Evolutionary conservation across 2,329 filamentous ascomycete genomes (phyloP).

Genomic region (Mariannaea sp.): DNA sequence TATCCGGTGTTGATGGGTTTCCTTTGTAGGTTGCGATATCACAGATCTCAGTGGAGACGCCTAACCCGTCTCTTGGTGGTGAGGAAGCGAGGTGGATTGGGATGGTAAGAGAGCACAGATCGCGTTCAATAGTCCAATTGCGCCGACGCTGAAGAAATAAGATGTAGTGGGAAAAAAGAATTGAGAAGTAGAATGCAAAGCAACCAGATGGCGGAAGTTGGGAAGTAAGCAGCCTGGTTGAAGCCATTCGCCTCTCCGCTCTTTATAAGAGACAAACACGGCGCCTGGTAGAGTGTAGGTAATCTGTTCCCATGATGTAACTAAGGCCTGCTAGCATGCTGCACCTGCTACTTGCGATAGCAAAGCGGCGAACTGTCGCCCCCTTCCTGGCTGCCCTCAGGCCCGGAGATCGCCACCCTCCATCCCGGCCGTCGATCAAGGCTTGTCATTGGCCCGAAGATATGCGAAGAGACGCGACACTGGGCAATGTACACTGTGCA

Average conservation of each 20-base stretch:
- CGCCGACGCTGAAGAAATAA: neutral
- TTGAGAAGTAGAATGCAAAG: neutral
- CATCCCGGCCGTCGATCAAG: constrained; percentile 1
- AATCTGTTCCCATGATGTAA: constrained; percentile 19
- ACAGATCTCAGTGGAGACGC: no score
- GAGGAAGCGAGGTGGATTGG: no score
- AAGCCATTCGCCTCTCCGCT: constrained; percentile 7
- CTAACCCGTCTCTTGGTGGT: no score
- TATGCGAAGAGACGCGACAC: neutral
- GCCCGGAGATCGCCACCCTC: constrained; percentile 30
- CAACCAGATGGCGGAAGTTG: neutral
- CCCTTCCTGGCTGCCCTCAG: neutral
- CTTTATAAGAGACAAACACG: constrained; percentile 7
- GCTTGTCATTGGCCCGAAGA: constrained; percentile 15
- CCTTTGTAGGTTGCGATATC: constrained; percentile 7
- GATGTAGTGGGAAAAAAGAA: no score
- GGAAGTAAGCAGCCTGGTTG: constrained; percentile 2
- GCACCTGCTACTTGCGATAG: no score
- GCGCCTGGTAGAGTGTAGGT: no score
- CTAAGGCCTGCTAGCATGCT: no score
- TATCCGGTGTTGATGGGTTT: neutral
- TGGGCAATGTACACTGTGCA: neutral
- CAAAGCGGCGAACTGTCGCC: constrained; percentile 12
- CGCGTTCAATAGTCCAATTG: constrained; percentile 1
- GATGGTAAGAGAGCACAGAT: neutral